Conservation (phyloP, 306 rosid species). For the Lotus japonicus region DNA sequence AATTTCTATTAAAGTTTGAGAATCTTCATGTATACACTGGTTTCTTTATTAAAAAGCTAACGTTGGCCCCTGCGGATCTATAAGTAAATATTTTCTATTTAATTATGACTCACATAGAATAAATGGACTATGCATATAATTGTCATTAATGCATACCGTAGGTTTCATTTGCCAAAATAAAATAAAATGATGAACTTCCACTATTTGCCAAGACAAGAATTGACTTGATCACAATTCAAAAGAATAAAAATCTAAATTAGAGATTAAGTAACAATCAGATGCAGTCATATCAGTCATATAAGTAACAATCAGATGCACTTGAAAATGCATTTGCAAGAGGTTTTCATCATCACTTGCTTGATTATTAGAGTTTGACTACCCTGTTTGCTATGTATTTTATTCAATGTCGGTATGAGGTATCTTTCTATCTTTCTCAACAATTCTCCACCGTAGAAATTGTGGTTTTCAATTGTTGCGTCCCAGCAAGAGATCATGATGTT, state of each 20-base stretch:
- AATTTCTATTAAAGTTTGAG: not conserved
- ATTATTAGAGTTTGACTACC: too few species aligned
- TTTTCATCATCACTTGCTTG: too few species aligned
- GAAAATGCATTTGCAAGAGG: not conserved
- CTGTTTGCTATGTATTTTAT: not conserved
- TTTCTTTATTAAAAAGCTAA: too few species aligned
- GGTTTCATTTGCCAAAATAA: too few species aligned
- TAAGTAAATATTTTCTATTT: not conserved
- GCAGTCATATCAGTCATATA: not conserved
- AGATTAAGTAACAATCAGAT: not conserved
- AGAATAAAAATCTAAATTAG: not conserved
- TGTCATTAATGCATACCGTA: too few species aligned
- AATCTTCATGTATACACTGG: too few species aligned
- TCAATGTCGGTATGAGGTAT: not conserved
- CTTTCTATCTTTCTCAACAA: not conserved
- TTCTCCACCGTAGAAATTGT: not conserved
- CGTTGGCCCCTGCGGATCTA: too few species aligned
- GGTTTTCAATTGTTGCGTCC: not conserved
- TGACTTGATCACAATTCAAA: not conserved
- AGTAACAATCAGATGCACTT: too few species aligned
- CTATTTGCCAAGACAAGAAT: not conserved
- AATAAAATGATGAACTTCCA: not conserved
- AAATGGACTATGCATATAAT: not conserved
- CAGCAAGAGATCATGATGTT: not conserved
- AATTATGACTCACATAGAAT: not conserved